Percentiles rank a stretch among this genome's conserved stretches.
Evolutionary conservation across 805 yeast genomes (phyloP).

Genomic region (Ogataea nonfermentans): DNA sequence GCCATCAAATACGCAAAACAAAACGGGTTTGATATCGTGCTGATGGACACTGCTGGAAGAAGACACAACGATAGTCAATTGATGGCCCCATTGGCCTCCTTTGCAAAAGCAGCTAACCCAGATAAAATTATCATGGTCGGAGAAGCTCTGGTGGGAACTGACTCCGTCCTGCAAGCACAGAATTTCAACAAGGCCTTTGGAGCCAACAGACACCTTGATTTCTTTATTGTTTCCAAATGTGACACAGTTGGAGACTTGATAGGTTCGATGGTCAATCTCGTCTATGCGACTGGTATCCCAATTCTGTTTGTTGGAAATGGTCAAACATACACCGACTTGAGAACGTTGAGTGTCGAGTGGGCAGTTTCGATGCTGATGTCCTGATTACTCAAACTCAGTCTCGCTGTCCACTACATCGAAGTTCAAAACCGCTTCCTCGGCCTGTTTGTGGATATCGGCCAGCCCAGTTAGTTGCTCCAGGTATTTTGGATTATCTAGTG

Average conservation of each 20-base stretch:
- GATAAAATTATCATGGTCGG: slow-evolving; percentile 98
- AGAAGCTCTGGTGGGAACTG: slow-evolving; percentile 96
- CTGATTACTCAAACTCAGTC: slow-evolving; percentile 36
- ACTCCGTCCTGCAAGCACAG: slow-evolving; percentile 91
- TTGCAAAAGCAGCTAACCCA: slow-evolving; percentile 93
- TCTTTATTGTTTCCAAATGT: slow-evolving; percentile 89
- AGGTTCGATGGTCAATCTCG: slow-evolving; percentile 97
- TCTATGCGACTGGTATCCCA: slow-evolving; percentile 92
- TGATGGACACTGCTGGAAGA: slow-evolving; percentile 97
- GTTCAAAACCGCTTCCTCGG: slow-evolving; percentile 50
- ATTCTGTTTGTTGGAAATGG: slow-evolving; percentile 95
- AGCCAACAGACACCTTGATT: slow-evolving; percentile 72
- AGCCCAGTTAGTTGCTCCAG: slow-evolving; percentile 82
- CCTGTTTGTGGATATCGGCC: slow-evolving; percentile 64
- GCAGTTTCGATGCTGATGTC: slow-evolving; percentile 84
- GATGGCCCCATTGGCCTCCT: slow-evolving; percentile 93
- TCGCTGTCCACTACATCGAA: slow-evolving; percentile 42
- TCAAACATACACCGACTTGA: slow-evolving; percentile 91
- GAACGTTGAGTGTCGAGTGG: slow-evolving; percentile 87
- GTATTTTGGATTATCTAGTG: slow-evolving; percentile 63
- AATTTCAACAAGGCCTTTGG: slow-evolving; percentile 95
- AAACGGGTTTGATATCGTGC: slow-evolving; percentile 74
- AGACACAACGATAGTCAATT: slow-evolving; percentile 91
- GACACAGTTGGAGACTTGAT: slow-evolving; percentile 97
- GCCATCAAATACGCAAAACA: slow-evolving; percentile 79